Base-by-base conservation (phyloP, 2,329 filamentous ascomycete genomes). In the Neonectria coccinea region DNA sequence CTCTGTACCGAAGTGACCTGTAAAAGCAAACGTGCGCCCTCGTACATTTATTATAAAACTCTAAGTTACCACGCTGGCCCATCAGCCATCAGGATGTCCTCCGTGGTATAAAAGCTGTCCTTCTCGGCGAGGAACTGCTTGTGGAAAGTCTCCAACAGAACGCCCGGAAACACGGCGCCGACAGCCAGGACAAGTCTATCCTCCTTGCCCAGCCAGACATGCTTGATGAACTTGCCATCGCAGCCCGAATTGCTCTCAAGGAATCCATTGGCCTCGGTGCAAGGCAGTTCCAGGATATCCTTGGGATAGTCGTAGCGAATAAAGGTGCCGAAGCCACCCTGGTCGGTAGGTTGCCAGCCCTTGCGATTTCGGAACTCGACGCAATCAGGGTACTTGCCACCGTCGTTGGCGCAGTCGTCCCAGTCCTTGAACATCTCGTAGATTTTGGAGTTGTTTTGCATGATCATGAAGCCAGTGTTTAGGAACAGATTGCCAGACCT, bases 401-500 rank as follows among this genome's bases (percentile, higher is more conserved):
- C 70, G 16, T 81, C 79, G 52, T 79, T 73, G 36, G 81, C 76
- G 67, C 81, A 83, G 57, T 74, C 74, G 27, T 77, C 77, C 84
- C 84, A 86, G 42, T 81, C 82, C 62, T 81, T 79, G 51, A 86
- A 76, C 41, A 86, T 83, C 25, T 81, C 77, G 66, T 80, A 79
- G 1, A 82, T 83, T 64, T 78, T 79, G 12, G 78, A 71, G 68
- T 82, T 82, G 72, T 84, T 84, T 74, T 86, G 84, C 3, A 83
- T 80, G 41, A 86, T 75, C 73, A 86, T 84, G 77, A 86, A 86
- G 16, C 84, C 84, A 1, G 84, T 84, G 76, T 86, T 86, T 70
- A 81, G 78, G 78, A 79, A 82, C 67, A 76, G 67, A 55, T 77
- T 79, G 59, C 75, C 77, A 25, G 74, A 77, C 65, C 74, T 70